phyloP scores from a whole-genome alignment of 192 early-diverging fungal genomes.

The Coemansia sp. region DNA sequence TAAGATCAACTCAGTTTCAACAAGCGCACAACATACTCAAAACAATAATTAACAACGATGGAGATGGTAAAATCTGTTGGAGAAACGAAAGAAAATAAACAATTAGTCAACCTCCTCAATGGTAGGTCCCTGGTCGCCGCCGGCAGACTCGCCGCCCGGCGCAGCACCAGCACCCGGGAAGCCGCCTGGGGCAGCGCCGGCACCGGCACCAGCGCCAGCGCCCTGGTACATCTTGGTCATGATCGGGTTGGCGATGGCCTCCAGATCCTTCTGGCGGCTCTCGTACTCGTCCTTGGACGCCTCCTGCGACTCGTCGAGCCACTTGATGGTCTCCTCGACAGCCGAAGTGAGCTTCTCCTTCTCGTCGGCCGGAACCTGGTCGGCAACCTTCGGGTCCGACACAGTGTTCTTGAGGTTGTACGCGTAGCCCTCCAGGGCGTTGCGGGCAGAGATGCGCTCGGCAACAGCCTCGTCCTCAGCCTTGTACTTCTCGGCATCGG shows the following conservation, averaged over 20 bases:
- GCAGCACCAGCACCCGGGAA: slow-evolving; percentile 60
- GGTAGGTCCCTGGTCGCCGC: slow-evolving; percentile 58
- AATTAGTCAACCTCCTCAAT: slow-evolving; percentile 78
- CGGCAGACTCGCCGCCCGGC: slow-evolving; percentile 63
- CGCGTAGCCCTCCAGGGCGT: slow-evolving; percentile 94
- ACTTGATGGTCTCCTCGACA: slow-evolving; percentile 89
- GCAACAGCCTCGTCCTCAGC: slow-evolving; percentile 95
- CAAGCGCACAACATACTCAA: no score
- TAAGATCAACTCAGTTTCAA: no score
- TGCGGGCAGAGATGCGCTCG: slow-evolving; percentile 85
- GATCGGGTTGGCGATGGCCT: slow-evolving; percentile 94
- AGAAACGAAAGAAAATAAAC: background rate
- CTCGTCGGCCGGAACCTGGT: slow-evolving; percentile 79
- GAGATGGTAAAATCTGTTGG: background rate
- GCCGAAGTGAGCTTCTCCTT: slow-evolving; percentile 84
- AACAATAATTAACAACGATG: no score
- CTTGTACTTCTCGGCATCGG: slow-evolving; percentile 93
- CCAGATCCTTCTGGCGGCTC: slow-evolving; percentile 89
- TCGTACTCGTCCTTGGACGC: slow-evolving; percentile 98
- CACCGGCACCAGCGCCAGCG: slow-evolving; percentile 67
- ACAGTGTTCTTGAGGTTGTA: slow-evolving; percentile 97
- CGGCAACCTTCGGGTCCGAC: slow-evolving; percentile 75
- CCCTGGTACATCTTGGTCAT: slow-evolving; percentile 92
- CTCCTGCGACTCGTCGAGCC: slow-evolving; percentile 92
- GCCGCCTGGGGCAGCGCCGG: slow-evolving; percentile 41